Evolutionary conservation across 768 basidiomycete genomes (phyloP).

Genomic region (Phylloporus scabripes): DNA sequence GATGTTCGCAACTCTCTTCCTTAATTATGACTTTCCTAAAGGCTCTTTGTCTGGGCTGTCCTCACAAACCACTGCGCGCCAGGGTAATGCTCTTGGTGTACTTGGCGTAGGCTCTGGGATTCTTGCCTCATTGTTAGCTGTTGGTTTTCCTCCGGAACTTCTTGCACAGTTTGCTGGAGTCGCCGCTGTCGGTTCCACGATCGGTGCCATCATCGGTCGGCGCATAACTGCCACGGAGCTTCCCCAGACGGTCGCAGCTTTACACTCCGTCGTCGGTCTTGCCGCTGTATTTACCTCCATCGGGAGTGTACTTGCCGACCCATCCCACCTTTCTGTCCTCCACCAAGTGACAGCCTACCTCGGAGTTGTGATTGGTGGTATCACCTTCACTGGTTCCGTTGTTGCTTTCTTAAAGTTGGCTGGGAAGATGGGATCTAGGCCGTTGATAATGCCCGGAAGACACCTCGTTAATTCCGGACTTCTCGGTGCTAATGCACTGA

Average conservation of each 20-base stretch:
- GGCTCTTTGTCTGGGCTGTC: constrained; percentile 75
- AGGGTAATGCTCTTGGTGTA: constrained; percentile 86
- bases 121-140: constrained; percentile 72
- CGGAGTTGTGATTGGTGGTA: constrained; percentile 79
- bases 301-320: constrained; percentile 70
- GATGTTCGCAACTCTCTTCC: background rate
- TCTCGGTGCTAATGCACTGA: constrained; percentile 63
- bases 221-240: constrained; percentile 85
- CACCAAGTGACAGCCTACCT: constrained; percentile 84
- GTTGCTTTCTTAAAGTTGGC: constrained; percentile 88
- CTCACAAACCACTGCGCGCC: constrained; percentile 76
- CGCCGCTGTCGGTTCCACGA: constrained; percentile 63
- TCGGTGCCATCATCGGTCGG: constrained; percentile 71
- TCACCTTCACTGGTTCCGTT: constrained; percentile 87
- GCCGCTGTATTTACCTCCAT: constrained; percentile 86
- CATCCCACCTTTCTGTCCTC: constrained; percentile 60
- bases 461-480: constrained; percentile 70
- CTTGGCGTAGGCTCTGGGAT: constrained; percentile 81
- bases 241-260: constrained; percentile 75
- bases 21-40: constrained; percentile 21
- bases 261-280: constrained; percentile 87
- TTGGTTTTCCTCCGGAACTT: constrained; percentile 72
- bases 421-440: constrained; percentile 71
- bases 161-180: constrained; percentile 76
- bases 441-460: constrained; percentile 67